These are phyloP conservation scores for Mycena rosella DNA, from an alignment of 768 basidiomycete genomes.

Conservation along the genomic window DNA sequence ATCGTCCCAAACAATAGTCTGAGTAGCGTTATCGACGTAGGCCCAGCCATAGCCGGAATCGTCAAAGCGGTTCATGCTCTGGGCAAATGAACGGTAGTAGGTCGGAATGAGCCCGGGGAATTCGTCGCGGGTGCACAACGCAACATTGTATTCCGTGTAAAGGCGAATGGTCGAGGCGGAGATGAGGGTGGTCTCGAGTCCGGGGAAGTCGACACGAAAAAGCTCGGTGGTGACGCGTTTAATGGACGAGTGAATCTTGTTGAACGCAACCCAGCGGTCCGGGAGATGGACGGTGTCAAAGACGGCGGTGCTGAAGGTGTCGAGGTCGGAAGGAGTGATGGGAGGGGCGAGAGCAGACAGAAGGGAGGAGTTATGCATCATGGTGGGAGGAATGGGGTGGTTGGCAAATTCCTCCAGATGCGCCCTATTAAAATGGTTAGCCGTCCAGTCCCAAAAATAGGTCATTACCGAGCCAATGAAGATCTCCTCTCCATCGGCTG, in stretches of 20 bases:
- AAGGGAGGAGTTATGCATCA: no score
- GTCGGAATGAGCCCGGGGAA: neutral
- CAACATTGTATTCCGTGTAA: conserved; percentile 5
- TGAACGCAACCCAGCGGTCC: neutral
- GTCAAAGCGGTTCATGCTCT: neutral
- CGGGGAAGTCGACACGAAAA: no score
- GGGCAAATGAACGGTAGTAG: neutral
- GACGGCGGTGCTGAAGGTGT: neutral
- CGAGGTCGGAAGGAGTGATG: no score
- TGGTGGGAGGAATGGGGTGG: neutral
- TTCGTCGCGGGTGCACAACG: neutral
- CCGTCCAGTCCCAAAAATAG: neutral
- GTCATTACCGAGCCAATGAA: neutral
- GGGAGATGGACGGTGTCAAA: neutral
- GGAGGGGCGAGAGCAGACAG: no score
- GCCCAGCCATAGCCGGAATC: conserved; percentile 3
- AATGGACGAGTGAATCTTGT: neutral
- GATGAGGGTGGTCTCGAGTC: no score
- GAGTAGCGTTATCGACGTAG: neutral
- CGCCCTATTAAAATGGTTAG: neutral
- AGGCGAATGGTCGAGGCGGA: neutral
- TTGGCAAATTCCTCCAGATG: neutral
- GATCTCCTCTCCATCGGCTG: neutral
- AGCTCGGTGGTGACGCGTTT: no score
- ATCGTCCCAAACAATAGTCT: neutral